Evolutionary conservation across 129 eudicot genomes (phyloP).

Genomic region (Apium graveolens): DNA sequence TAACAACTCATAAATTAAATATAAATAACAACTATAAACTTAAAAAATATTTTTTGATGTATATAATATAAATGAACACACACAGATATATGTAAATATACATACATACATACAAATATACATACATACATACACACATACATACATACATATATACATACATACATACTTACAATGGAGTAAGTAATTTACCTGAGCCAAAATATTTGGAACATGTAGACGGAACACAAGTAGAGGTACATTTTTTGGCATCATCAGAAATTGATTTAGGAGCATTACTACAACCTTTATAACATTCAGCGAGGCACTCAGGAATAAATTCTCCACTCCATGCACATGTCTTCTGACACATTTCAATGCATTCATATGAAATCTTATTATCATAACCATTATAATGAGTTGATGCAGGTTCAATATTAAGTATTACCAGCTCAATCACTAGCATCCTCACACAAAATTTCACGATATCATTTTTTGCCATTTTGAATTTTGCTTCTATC

Average conservation of each 20-base stretch:
- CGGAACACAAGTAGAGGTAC: not conserved
- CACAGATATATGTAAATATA: no score
- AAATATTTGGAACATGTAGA: not conserved
- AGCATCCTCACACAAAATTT: not conserved
- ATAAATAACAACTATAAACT: no score
- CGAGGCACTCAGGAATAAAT: not conserved
- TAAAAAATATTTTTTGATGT: no score
- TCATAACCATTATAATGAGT: not conserved
- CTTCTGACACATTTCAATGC: not conserved
- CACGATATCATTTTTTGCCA: not conserved
- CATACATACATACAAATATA: no score
- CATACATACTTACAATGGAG: no score
- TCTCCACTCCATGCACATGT: not conserved
- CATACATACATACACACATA: no score
- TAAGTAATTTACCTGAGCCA: not conserved
- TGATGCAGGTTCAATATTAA: not conserved
- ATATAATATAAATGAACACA: no score
- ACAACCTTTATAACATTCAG: not conserved
- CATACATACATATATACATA: no score
- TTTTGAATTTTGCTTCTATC: not conserved
- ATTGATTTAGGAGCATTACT: not conserved
- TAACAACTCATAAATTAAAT: no score
- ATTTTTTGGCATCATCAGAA: no score
- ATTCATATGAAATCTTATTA: not conserved
- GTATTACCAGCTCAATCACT: not conserved